A percentile compares a stretch with the other conserved stretches of the same genome.
These are phyloP conservation scores for Mucor circinelloides DNA, from an alignment of 371 early-diverging fungal genomes.

Conservation along the genomic window DNA sequence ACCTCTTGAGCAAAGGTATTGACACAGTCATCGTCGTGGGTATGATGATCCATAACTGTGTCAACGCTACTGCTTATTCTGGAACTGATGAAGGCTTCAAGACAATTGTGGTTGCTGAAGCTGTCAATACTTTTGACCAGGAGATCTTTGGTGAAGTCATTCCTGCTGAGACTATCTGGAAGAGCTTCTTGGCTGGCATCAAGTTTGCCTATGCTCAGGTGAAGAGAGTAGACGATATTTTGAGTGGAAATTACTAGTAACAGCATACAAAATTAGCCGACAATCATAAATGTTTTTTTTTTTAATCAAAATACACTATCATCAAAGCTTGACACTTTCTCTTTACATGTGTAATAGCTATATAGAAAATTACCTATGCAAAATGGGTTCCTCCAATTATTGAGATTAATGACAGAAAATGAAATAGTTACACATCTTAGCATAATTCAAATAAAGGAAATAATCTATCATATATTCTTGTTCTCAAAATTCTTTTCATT, in stretches of 20 bases:
- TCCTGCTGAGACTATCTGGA: conserved; percentile 8
- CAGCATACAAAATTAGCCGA: no score
- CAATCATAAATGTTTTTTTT: no score
- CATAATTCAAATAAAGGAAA: background rate
- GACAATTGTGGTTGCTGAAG: conserved; percentile 9
- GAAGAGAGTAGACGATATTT: background rate
- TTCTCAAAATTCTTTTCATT: background rate
- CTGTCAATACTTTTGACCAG: conserved; percentile 13
- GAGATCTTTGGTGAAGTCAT: conserved; percentile 9
- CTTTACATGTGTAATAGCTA: no score
- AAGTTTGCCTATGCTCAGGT: conserved; percentile 6
- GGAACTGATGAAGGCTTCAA: conserved; percentile 9
- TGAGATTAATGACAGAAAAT: background rate
- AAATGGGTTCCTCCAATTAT: background rate
- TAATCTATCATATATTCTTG: background rate
- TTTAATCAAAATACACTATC: no score
- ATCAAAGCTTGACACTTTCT: no score
- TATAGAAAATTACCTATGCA: no score
- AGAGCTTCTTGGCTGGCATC: conserved; percentile 9
- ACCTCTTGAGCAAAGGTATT: conserved; percentile 6
- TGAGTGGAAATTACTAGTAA: background rate
- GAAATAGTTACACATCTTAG: background rate
- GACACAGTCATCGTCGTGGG: conserved; percentile 9
- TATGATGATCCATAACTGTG: conserved; percentile 16
- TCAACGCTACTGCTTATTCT: conserved; percentile 16